Percentiles rank a stretch among this genome's conserved stretches.
phyloP scores from a whole-genome alignment of 768 basidiomycete species.

The Nidularia sp. region DNA sequence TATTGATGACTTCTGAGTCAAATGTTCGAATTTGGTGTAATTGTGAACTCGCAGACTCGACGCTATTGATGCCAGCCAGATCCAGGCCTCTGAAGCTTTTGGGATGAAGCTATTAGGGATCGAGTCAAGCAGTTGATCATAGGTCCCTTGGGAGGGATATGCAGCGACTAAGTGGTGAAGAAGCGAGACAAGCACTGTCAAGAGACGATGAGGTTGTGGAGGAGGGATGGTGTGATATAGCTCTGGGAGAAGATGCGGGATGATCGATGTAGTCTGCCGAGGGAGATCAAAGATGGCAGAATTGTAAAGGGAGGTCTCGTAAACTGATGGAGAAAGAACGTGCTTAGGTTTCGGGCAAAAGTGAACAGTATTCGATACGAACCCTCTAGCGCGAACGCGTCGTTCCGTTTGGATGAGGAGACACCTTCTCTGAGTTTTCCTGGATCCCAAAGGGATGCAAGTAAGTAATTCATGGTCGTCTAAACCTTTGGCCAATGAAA shows the following conservation, averaged over 20 bases:
- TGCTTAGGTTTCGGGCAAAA: neutral
- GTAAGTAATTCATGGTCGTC: neutral
- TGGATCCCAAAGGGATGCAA: slow-evolving; percentile 14
- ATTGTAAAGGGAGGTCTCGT: slow-evolving; percentile 70
- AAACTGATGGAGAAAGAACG: slow-evolving; percentile 35
- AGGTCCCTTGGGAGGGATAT: slow-evolving; percentile 66
- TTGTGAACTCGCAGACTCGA: slow-evolving; percentile 48
- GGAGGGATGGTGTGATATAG: slow-evolving; percentile 30
- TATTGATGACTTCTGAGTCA: slow-evolving; percentile 29
- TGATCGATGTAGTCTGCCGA: slow-evolving; percentile 57
- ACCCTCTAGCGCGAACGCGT: slow-evolving; percentile 70
- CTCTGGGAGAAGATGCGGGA: slow-evolving; percentile 53
- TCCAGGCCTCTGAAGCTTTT: slow-evolving; percentile 22
- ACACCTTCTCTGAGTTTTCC: slow-evolving; percentile 79
- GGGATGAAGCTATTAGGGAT: slow-evolving; percentile 38
- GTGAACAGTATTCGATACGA: slow-evolving; percentile 6
- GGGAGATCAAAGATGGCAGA: slow-evolving; percentile 59
- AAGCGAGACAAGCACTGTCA: slow-evolving; percentile 43
- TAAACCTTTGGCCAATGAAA: neutral
- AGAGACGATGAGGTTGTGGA: slow-evolving; percentile 16
- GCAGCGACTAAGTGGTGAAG: slow-evolving; percentile 51
- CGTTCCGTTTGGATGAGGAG: slow-evolving; percentile 52
- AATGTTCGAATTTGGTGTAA: slow-evolving; percentile 45
- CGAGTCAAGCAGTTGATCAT: slow-evolving; percentile 37
- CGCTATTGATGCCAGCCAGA: slow-evolving; percentile 54